Evolutionary conservation across 441 rosid species (phyloP).

Genomic region (Euphorbia schlechtendalii): DNA sequence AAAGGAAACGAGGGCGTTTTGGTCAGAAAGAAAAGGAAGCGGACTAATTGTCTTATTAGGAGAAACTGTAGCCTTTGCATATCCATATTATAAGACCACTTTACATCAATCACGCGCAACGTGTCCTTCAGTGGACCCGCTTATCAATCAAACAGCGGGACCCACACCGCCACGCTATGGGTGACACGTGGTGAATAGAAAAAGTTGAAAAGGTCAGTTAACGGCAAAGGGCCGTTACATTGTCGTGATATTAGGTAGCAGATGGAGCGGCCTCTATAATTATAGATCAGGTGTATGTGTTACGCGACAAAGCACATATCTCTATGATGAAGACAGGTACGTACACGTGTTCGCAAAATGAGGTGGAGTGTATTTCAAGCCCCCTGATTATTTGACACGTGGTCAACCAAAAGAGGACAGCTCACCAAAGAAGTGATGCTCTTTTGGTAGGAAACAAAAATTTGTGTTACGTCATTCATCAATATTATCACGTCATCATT

Average conservation of each 20-base stretch:
- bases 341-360: slow-evolving; percentile 24
- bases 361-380: background rate
- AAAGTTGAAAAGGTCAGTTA: background rate
- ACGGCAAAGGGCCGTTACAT: slow-evolving; percentile 28
- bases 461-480: background rate
- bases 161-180: slow-evolving; percentile 7
- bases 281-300: background rate
- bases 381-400: slow-evolving; percentile 20
- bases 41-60: background rate
- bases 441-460: background rate
- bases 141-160: background rate
- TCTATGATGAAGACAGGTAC: slow-evolving; percentile 20
- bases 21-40: background rate
- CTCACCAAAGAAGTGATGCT: slow-evolving; percentile 10
- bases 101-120: background rate
- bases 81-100: background rate
- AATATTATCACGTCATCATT: too few species aligned
- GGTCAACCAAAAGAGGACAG: slow-evolving; percentile 26
- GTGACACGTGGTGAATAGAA: slow-evolving; percentile 14
- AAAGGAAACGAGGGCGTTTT: background rate
- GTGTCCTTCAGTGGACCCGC: slow-evolving; percentile 2
- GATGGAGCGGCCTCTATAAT: background rate
- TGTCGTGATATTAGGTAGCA: slow-evolving; percentile 45
- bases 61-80: background rate
- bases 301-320: slow-evolving; percentile 30